These are phyloP conservation scores for Pleurotus tuber-regium DNA, from an alignment of 768 basidiomycete species.

Conservation along the genomic window DNA sequence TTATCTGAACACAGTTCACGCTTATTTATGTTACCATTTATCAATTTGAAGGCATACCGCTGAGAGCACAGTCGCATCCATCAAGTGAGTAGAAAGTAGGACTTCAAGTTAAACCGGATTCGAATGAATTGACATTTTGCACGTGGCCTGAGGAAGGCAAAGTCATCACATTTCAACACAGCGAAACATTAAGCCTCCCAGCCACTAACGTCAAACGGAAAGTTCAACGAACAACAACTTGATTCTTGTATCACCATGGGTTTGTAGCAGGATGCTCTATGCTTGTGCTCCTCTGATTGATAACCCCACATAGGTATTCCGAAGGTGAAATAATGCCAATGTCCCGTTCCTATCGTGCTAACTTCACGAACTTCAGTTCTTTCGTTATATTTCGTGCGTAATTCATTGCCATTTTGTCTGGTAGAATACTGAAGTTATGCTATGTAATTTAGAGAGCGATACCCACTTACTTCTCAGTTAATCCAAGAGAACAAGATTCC, in stretches of 20 bases:
- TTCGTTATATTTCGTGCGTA: constrained; percentile 90
- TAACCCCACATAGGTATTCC: constrained; percentile 47
- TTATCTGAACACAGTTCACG: no score
- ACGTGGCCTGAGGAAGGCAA: no score
- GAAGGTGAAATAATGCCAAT: constrained; percentile 42
- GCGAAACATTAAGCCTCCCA: neutral
- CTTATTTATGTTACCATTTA: no score
- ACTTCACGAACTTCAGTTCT: constrained; percentile 66
- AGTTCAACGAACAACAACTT: neutral
- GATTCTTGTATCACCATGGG: no score
- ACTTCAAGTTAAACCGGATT: no score
- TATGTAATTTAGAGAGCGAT: constrained; percentile 90
- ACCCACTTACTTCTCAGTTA: constrained; percentile 95
- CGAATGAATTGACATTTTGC: no score
- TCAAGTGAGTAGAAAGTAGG: no score
- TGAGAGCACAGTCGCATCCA: no score
- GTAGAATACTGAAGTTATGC: constrained; percentile 15
- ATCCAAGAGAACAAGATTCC: constrained; percentile 99
- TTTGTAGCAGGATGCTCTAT: no score
- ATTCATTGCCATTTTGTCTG: neutral
- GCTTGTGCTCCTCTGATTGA: no score
- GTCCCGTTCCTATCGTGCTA: constrained; percentile 10
- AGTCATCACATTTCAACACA: neutral
- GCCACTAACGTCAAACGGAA: neutral
- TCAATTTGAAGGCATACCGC: no score